Conservation (phyloP, 768 basidiomycete genomes). For the Mycena vulgaris region DNA sequence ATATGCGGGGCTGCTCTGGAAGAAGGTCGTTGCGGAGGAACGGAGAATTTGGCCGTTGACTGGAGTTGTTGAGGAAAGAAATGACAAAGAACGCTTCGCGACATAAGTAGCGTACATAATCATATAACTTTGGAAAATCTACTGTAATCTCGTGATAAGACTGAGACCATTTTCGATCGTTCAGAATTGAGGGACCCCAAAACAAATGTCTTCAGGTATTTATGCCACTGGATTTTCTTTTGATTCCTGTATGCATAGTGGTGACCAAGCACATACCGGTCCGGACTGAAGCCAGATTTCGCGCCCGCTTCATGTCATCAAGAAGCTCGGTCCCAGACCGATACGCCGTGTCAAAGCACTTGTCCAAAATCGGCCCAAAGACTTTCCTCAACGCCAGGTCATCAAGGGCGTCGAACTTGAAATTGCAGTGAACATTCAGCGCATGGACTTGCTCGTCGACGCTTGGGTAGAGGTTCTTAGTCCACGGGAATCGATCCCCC, state of each 20-base stretch:
- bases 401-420: background rate
- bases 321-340: background rate
- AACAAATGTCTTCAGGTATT: too few species aligned
- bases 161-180: too few species aligned
- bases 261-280: background rate
- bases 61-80: background rate
- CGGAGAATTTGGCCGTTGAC: background rate
- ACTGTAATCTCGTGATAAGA: too few species aligned
- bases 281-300: background rate
- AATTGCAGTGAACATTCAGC: too few species aligned
- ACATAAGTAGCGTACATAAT: too few species aligned
- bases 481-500: too few species aligned
- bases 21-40: constrained; percentile 19
- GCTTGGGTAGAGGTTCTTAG: too few species aligned
- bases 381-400: background rate
- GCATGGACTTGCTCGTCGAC: too few species aligned
- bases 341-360: background rate
- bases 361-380: background rate
- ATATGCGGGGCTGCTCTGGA: constrained; percentile 26
- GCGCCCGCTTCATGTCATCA: background rate
- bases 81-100: background rate
- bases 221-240: too few species aligned
- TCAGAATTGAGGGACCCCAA: too few species aligned
- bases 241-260: too few species aligned
- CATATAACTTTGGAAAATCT: too few species aligned